Percentiles rank a stretch among this genome's conserved stretches.
Conservation (phyloP, 176 grass and related monocot genomes). For the Secale cereale region DNA sequence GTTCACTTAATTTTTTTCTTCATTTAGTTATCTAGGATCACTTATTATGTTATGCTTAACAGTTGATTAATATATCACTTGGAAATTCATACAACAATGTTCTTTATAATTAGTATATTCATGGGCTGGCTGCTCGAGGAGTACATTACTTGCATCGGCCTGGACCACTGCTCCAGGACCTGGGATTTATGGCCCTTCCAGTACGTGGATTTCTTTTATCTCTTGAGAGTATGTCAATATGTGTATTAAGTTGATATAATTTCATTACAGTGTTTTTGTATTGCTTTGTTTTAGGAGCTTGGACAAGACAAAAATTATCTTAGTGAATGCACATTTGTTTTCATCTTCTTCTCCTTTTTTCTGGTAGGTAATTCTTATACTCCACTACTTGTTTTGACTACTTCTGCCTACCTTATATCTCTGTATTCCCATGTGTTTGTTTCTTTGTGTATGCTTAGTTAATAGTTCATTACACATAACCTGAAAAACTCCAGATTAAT, state of each 20-base stretch:
- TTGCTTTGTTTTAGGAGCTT: slow-evolving; percentile 59
- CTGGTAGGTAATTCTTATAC: slow-evolving; percentile 46
- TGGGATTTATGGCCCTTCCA: slow-evolving; percentile 95
- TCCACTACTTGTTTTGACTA: not conserved
- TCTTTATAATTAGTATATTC: slow-evolving; percentile 78
- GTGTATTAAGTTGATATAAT: not conserved
- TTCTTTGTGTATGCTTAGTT: slow-evolving; percentile 3
- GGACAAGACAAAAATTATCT: slow-evolving; percentile 78
- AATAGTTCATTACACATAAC: not conserved
- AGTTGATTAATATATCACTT: slow-evolving; percentile 45
- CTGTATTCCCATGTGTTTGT: not conserved
- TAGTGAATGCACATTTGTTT: slow-evolving; percentile 81
- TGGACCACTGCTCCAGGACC: slow-evolving; percentile 81
- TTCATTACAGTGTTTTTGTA: not conserved
- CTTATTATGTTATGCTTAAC: slow-evolving; percentile 29
- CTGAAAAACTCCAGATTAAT: not conserved
- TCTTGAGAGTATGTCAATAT: not conserved
- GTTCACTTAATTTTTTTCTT: not conserved
- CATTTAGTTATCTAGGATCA: slow-evolving; percentile 23
- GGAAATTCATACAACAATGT: slow-evolving; percentile 47
- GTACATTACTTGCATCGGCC: slow-evolving; percentile 97
- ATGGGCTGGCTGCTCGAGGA: slow-evolving; percentile 93
- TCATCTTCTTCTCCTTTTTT: slow-evolving; percentile 78
- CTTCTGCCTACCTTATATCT: not conserved
- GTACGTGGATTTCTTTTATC: slow-evolving; percentile 52